Conservation (phyloP, 1,284 basidiomycete species). For the Chiua sp. region DNA sequence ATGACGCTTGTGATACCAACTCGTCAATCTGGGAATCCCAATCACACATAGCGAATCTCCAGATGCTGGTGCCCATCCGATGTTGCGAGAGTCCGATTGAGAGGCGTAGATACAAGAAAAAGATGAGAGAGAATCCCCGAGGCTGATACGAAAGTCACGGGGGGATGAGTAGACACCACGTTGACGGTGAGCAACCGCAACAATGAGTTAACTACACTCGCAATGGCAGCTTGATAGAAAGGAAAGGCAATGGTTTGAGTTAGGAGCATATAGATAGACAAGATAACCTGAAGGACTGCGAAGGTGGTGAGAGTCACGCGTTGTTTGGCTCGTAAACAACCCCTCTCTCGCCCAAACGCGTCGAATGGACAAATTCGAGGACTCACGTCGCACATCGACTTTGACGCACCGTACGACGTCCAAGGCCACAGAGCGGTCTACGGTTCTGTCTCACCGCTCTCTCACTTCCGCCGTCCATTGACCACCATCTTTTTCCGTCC, state of each 20-base stretch:
- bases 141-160: conserved; percentile 37
- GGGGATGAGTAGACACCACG: conserved; percentile 43
- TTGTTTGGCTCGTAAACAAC: too few relatives aligned
- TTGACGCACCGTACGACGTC: conserved; percentile 16
- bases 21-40: conserved; percentile 74
- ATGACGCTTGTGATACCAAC: conserved; percentile 73
- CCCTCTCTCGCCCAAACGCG: too few relatives aligned
- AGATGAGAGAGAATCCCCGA: conserved; percentile 48
- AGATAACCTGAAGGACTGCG: conserved; percentile 78
- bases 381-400: conserved; percentile 19
- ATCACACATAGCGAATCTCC: conserved; percentile 73
- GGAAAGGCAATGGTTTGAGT: conserved; percentile 75
- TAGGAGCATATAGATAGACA: conserved; percentile 70
- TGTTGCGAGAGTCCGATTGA: conserved; percentile 65
- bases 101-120: conserved; percentile 75
- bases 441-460: conserved; percentile 14
- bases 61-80: conserved; percentile 79
- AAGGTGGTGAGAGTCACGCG: too few relatives aligned
- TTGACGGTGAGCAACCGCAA: conserved; percentile 56
- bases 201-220: conserved; percentile 39
- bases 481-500: conserved; percentile 33
- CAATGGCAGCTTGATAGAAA: conserved; percentile 42
- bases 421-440: conserved; percentile 24
- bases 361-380: conserved; percentile 18
- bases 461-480: neutral